Conservation (phyloP, 2,329 filamentous ascomycete species). For the Microdochium nivale region DNA sequence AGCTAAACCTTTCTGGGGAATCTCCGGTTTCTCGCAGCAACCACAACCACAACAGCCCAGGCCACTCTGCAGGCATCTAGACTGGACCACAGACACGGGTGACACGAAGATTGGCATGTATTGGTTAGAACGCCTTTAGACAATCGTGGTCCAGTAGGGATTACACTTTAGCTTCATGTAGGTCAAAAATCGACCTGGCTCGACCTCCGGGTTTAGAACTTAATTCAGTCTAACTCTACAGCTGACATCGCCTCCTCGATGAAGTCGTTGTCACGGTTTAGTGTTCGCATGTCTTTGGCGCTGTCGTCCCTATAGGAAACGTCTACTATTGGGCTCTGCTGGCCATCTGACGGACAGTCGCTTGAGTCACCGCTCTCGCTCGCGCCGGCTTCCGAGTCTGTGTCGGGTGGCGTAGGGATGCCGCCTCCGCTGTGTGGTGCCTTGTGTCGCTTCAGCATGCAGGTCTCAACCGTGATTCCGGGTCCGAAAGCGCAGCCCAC, state of each 20-base stretch:
- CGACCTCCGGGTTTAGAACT: too few relatives aligned
- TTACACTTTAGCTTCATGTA: too few relatives aligned
- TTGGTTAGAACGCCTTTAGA: too few relatives aligned
- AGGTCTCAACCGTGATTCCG: conserved; percentile 61
- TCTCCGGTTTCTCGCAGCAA: too few relatives aligned
- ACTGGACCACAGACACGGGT: too few relatives aligned
- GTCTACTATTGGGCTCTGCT: background rate
- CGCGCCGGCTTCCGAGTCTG: conserved; percentile 38
- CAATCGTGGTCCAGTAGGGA: too few relatives aligned
- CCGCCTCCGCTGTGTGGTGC: conserved; percentile 18
- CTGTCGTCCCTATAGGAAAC: background rate
- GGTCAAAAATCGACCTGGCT: too few relatives aligned
- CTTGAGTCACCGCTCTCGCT: conserved; percentile 30
- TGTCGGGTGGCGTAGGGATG: conserved; percentile 44
- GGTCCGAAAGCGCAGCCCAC: conserved; percentile 64
- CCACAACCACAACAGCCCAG: too few relatives aligned
- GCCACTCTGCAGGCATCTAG: too few relatives aligned
- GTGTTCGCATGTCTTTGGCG: background rate
- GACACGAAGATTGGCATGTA: too few relatives aligned
- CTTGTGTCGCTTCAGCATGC: conserved; percentile 47
- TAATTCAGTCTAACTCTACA: background rate
- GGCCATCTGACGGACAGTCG: conserved; percentile 12
- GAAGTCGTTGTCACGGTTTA: background rate
- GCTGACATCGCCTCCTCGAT: background rate
- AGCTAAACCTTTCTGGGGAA: too few relatives aligned